A percentile compares a stretch with the other conserved stretches of the same genome.
These are phyloP conservation scores for Sanghuangporus baumii DNA, from an alignment of 1,284 basidiomycete genomes.

Conservation along the genomic window DNA sequence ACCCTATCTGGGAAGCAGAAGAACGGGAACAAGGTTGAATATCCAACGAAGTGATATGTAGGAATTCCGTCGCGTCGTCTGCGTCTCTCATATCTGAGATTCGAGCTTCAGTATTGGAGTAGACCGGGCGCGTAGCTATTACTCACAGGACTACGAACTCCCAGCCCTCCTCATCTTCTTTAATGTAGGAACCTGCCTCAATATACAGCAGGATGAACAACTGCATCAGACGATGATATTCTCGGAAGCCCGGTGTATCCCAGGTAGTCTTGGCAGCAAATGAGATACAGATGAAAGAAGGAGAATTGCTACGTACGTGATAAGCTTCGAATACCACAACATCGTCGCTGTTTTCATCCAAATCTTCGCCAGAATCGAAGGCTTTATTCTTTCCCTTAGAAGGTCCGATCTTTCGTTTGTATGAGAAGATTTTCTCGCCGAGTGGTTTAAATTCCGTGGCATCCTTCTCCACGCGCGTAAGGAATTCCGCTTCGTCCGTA, in stretches of 20 bases:
- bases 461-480: slow-evolving; percentile 66
- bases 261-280: slow-evolving; percentile 61
- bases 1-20: slow-evolving; percentile 89
- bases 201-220: slow-evolving; percentile 93
- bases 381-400: slow-evolving; percentile 46
- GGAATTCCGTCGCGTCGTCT: slow-evolving; percentile 47
- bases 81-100: slow-evolving; percentile 74
- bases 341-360: slow-evolving; percentile 51
- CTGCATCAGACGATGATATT: slow-evolving; percentile 94
- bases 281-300: background rate
- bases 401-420: slow-evolving; percentile 43
- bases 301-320: slow-evolving; percentile 53
- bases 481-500: slow-evolving; percentile 61
- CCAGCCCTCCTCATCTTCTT: slow-evolving; percentile 85
- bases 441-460: slow-evolving; percentile 70
- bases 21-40: slow-evolving; percentile 89
- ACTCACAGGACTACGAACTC: slow-evolving; percentile 80
- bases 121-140: background rate
- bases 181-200: slow-evolving; percentile 92
- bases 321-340: slow-evolving; percentile 78
- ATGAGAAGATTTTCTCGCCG: slow-evolving; percentile 74
- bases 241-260: slow-evolving; percentile 84
- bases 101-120: background rate
- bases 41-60: slow-evolving; percentile 89
- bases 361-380: slow-evolving; percentile 31